Evolutionary conservation across 1,139 yeast species (phyloP).

Genomic region (Barnettozyma hawaiiensis): DNA sequence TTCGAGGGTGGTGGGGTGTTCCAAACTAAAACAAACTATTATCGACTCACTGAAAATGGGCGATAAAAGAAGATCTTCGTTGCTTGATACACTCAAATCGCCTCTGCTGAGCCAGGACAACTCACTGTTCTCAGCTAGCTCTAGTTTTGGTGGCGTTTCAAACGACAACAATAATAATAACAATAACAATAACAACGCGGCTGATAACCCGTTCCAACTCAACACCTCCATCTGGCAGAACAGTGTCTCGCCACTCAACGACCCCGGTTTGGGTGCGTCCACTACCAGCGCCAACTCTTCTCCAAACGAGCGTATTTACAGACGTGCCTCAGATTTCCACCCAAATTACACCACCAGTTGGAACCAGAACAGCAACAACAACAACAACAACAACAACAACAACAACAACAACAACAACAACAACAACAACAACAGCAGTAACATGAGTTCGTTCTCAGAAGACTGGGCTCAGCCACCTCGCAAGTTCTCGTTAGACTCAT

Average conservation of each 20-base stretch:
- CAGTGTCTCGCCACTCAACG: slow-evolving; percentile 5
- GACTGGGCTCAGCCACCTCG: slow-evolving; percentile 8
- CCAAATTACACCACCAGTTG: slow-evolving; percentile 10
- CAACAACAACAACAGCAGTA: slow-evolving; percentile 5
- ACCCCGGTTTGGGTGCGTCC: neutral
- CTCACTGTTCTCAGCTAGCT: neutral
- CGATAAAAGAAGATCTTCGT: slow-evolving; percentile 13
- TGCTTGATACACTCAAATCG: slow-evolving; percentile 13
- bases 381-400: slow-evolving; percentile 3
- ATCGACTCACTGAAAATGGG: neutral
- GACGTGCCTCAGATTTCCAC: slow-evolving; percentile 10
- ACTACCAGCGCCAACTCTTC: neutral
- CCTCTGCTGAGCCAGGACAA: slow-evolving; percentile 8
- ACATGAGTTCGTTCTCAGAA: slow-evolving; percentile 6
- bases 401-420: slow-evolving; percentile 4
- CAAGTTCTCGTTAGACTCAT: slow-evolving; percentile 11
- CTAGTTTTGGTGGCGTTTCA: slow-evolving; percentile 6
- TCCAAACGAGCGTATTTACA: neutral
- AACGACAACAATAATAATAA: slow-evolving; percentile 7
- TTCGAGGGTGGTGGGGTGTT: too few species aligned
- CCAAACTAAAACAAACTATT: neutral
- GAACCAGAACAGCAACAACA: slow-evolving; percentile 6
- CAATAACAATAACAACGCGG: slow-evolving; percentile 7
- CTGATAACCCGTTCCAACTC: slow-evolving; percentile 16
- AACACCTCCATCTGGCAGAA: slow-evolving; percentile 17